Evolutionary conservation across 805 yeast species (phyloP).

Genomic region (Clavispora vitiphila): DNA sequence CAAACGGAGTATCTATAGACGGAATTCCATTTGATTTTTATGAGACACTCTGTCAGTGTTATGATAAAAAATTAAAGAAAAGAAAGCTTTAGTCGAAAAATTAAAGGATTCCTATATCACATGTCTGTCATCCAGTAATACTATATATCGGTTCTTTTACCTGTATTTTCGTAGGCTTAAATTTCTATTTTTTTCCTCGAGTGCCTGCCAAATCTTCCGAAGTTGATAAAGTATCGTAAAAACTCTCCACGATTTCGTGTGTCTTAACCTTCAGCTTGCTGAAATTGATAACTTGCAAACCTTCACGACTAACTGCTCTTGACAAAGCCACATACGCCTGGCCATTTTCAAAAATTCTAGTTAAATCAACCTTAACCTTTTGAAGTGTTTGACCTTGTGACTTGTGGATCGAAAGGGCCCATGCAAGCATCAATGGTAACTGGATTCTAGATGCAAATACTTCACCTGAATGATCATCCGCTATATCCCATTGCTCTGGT

Average conservation of each 20-base stretch:
- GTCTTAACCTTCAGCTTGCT: slow-evolving; percentile 10
- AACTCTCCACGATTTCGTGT: slow-evolving; percentile 11
- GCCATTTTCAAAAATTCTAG: slow-evolving; percentile 69
- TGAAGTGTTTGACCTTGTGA: slow-evolving; percentile 82
- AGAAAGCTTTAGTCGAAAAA: no score
- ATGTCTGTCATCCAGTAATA: no score
- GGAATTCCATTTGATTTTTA: slow-evolving; percentile 13
- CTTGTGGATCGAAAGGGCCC: slow-evolving; percentile 83
- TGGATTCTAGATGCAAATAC: slow-evolving; percentile 51
- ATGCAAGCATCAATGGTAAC: slow-evolving; percentile 65
- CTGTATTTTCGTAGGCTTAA: background rate
- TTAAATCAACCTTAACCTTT: slow-evolving; percentile 63
- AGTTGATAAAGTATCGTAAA: slow-evolving; percentile 24
- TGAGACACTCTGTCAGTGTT: no score
- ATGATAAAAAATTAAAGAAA: no score
- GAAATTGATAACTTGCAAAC: slow-evolving; percentile 16
- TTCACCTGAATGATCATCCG: slow-evolving; percentile 59
- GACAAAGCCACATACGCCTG: slow-evolving; percentile 82
- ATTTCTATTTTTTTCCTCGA: background rate
- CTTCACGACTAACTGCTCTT: slow-evolving; percentile 45
- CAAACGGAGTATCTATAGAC: slow-evolving; percentile 4
- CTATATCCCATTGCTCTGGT: slow-evolving; percentile 78
- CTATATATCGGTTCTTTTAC: no score
- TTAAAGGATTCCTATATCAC: no score
- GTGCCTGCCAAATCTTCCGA: slow-evolving; percentile 4